Evolutionary conservation across 2,329 filamentous ascomycete species (phyloP).

Genomic region (Niveomyces coronatus): DNA sequence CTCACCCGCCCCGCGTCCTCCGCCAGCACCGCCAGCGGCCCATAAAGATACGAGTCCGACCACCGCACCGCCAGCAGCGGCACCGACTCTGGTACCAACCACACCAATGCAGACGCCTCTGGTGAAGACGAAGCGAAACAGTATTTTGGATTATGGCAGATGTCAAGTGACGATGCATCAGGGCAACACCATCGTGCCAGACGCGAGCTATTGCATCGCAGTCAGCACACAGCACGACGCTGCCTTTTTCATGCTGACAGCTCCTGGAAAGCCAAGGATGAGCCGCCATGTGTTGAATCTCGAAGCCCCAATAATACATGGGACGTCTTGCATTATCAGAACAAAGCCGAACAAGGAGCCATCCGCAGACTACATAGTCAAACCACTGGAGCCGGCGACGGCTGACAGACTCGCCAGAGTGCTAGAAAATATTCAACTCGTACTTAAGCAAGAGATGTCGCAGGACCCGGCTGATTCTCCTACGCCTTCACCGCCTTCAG

Average conservation of each 20-base stretch:
- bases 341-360: not conserved
- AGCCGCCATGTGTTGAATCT: constrained; percentile 16
- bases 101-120: not conserved
- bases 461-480: not conserved
- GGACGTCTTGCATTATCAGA: constrained; percentile 15
- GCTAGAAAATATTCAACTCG: not conserved
- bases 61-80: not conserved
- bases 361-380: not conserved
- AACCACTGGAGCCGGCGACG: not conserved
- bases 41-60: not conserved
- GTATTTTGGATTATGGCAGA: not conserved
- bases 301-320: constrained; percentile 12
- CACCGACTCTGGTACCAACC: not conserved
- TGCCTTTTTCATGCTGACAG: constrained; percentile 14
- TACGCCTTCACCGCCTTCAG: not conserved
- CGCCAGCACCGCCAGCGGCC: not conserved
- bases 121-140: not conserved
- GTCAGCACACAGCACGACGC: not conserved
- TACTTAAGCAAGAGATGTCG: not conserved
- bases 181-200: not conserved
- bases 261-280: constrained; percentile 7
- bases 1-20: too few species aligned
- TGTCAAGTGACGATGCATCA: not conserved
- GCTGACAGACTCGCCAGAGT: not conserved
- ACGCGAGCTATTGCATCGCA: not conserved